phyloP scores from a whole-genome alignment of 148 eudicot species.

The Dysphania ambrosioides region DNA sequence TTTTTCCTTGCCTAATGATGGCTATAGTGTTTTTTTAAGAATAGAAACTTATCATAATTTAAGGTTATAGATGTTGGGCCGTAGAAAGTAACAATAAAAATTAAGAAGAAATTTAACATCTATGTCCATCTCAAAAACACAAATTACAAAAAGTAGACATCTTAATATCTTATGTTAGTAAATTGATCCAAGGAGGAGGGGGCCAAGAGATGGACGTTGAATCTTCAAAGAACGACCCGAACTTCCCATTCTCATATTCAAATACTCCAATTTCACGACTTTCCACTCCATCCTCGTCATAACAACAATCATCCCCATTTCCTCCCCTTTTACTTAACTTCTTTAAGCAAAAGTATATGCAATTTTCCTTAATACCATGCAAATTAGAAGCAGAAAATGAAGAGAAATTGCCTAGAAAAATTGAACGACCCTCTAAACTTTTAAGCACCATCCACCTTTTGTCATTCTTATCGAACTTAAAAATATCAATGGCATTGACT shows the following conservation, averaged over 20 bases:
- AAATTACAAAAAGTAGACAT: not conserved
- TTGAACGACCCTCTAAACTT: slow-evolving; percentile 9
- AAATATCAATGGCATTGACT: slow-evolving; percentile 20
- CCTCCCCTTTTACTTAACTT: slow-evolving; percentile 8
- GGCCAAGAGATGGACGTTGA: not conserved
- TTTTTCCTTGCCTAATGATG: too few relatives aligned
- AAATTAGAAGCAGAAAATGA: slow-evolving; percentile 14
- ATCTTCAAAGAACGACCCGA: not conserved
- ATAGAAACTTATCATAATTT: too few relatives aligned
- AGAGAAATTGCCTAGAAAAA: slow-evolving; percentile 18
- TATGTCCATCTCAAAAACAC: not conserved
- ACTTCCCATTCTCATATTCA: slow-evolving; percentile 1
- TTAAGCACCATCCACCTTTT: slow-evolving; percentile 18
- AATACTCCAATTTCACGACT: slow-evolving; percentile 3
- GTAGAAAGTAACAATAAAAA: too few relatives aligned
- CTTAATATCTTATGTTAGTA: not conserved
- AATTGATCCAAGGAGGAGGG: slow-evolving; percentile 11
- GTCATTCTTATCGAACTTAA: slow-evolving; percentile 11
- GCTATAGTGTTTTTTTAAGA: too few relatives aligned
- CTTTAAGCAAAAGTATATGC: slow-evolving; percentile 25
- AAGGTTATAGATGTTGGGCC: too few relatives aligned
- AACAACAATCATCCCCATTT: not conserved
- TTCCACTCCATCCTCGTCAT: not conserved
- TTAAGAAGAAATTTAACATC: too few relatives aligned
- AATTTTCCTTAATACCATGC: slow-evolving; percentile 22